Evolutionary conservation across 192 early-diverging fungal species (phyloP).

Genomic region (Funneliformis geosporum): DNA sequence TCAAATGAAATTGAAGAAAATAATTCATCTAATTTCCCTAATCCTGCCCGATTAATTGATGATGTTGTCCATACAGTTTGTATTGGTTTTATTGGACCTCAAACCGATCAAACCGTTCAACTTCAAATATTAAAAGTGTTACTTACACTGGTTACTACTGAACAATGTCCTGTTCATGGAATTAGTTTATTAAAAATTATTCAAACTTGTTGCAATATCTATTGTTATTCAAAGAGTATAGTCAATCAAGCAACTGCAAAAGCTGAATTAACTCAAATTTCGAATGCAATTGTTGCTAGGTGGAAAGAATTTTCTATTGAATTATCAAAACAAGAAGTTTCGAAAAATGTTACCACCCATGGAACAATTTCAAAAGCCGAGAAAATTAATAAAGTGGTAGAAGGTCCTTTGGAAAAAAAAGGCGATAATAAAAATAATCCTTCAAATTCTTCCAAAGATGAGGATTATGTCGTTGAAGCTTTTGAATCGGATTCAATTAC

Average conservation of each 20-base stretch:
- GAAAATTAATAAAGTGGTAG: background rate
- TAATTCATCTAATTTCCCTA: constrained; percentile 41
- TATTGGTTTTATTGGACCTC: constrained; percentile 45
- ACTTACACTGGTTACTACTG: constrained; percentile 46
- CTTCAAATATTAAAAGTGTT: constrained; percentile 50
- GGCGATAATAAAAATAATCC: background rate
- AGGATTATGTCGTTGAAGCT: background rate
- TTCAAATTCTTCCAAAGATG: background rate
- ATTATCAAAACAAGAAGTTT: constrained; percentile 11
- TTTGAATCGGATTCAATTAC: background rate
- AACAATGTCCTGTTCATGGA: constrained; percentile 46
- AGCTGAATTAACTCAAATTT: constrained; percentile 50
- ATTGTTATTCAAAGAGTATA: constrained; percentile 46
- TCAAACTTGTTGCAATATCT: constrained; percentile 50
- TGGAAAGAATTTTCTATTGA: constrained; percentile 37
- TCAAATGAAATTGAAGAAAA: constrained; percentile 41
- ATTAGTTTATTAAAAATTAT: constrained; percentile 48
- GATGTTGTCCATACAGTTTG: constrained; percentile 50
- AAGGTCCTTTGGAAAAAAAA: background rate
- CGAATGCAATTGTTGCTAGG: constrained; percentile 45
- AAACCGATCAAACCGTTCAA: constrained; percentile 45
- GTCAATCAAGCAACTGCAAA: constrained; percentile 50
- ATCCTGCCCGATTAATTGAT: constrained; percentile 45
- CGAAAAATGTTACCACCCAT: background rate
- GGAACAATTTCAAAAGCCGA: background rate